Percentiles rank a stretch among this genome's conserved stretches.
These are phyloP conservation scores for Irpex sp. DNA, from an alignment of 1,284 basidiomycete genomes.

Conservation along the genomic window DNA sequence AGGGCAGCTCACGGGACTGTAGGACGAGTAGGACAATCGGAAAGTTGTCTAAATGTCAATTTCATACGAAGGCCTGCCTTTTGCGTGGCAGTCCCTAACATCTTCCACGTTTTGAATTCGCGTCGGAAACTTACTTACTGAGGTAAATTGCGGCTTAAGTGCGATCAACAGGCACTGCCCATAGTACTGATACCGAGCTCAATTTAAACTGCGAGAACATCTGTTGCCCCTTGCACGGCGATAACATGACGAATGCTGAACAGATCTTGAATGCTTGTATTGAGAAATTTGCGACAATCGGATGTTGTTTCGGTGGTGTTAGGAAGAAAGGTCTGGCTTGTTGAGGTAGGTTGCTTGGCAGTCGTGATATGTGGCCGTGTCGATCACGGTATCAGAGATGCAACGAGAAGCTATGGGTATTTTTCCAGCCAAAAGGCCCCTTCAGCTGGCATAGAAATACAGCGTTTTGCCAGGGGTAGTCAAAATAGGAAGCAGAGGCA, in stretches of 20 bases:
- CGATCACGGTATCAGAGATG: neutral
- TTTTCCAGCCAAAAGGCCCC: neutral
- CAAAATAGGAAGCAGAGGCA: neutral
- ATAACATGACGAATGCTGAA: neutral
- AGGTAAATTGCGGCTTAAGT: neutral
- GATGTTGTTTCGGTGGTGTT: neutral
- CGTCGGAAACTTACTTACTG: neutral
- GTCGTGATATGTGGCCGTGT: neutral
- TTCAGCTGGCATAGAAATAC: neutral
- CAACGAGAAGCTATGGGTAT: neutral
- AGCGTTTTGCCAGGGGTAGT: neutral
- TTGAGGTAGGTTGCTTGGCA: neutral
- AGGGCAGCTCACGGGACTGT: too few relatives aligned
- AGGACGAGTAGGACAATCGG: neutral
- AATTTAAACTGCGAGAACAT: neutral
- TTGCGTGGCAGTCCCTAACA: neutral
- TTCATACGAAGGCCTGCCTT: neutral
- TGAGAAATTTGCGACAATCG: neutral
- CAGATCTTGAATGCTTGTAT: neutral
- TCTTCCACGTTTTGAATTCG: neutral
- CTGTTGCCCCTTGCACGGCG: neutral
- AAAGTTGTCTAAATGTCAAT: neutral
- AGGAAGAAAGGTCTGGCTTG: neutral
- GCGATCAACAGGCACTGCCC: neutral
- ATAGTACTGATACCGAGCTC: neutral